Conservation (phyloP, 2,329 filamentous ascomycete genomes). For the Camillea tinctor region DNA sequence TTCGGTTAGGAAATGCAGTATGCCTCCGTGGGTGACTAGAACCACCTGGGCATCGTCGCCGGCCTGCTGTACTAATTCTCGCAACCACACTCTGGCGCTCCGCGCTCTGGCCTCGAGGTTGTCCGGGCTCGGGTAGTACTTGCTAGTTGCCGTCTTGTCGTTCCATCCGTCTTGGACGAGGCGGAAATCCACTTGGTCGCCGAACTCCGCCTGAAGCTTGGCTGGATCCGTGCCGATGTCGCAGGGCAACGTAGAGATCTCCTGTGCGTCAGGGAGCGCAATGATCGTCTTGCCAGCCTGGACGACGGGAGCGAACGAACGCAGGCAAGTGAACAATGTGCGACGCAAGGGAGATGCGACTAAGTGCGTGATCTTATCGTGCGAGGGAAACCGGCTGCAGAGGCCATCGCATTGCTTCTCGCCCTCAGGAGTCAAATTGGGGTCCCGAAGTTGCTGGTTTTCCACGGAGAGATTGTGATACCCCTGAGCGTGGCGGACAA, state of each 20-base stretch:
- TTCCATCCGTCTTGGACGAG: constrained; percentile 69
- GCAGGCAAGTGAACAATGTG: constrained; percentile 75
- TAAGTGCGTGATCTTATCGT: constrained; percentile 65
- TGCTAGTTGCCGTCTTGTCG: constrained; percentile 53
- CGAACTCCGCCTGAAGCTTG: constrained; percentile 60
- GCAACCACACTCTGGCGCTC: constrained; percentile 59
- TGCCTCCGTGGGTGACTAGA: constrained; percentile 78
- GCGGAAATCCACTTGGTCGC: constrained; percentile 59
- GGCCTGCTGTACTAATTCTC: constrained; percentile 41
- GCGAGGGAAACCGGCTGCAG: constrained; percentile 60
- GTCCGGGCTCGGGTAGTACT: constrained; percentile 45
- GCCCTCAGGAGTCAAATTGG: constrained; percentile 73
- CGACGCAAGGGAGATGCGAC: constrained; percentile 78
- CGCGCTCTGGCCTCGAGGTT: constrained; percentile 61
- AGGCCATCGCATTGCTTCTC: constrained; percentile 70
- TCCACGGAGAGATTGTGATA: constrained; percentile 73
- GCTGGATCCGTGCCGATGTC: constrained; percentile 66
- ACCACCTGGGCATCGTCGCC: constrained; percentile 62
- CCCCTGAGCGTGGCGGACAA: constrained; percentile 75
- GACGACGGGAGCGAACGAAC: constrained; percentile 62
- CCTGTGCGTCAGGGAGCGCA: constrained; percentile 74
- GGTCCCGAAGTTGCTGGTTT: constrained; percentile 75
- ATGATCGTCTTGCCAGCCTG: constrained; percentile 51
- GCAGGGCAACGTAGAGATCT: constrained; percentile 71
- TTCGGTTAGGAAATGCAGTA: constrained; percentile 80